Conservation (phyloP, 2,329 filamentous ascomycete species). For the Lasiodiplodia sp. region DNA sequence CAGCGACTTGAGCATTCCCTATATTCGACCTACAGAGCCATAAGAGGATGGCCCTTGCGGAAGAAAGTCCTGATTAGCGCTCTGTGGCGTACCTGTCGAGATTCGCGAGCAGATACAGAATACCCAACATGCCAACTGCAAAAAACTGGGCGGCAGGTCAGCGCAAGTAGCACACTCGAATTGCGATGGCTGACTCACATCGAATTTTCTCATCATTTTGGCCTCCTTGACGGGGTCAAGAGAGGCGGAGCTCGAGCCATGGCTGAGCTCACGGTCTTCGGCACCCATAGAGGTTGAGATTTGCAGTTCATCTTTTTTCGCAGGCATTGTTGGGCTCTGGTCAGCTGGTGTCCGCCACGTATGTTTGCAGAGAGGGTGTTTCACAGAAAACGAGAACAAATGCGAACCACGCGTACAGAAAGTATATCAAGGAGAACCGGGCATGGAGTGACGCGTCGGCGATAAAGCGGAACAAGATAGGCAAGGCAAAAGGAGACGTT, state of each 20-base stretch:
- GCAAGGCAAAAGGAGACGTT: neutral
- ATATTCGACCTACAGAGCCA: constrained; percentile 36
- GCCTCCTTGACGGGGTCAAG: constrained; percentile 28
- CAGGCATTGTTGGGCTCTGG: constrained; percentile 23
- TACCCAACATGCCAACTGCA: constrained; percentile 27
- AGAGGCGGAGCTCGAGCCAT: constrained; percentile 15
- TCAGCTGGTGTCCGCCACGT: constrained; percentile 11
- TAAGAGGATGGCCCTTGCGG: constrained; percentile 19
- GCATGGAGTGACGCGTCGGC: neutral
- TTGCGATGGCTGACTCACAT: neutral
- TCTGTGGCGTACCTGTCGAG: constrained; percentile 28
- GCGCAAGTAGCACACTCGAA: neutral
- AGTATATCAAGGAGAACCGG: neutral
- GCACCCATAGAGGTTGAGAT: constrained; percentile 5
- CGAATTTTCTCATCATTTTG: constrained; percentile 28
- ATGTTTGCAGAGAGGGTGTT: constrained; percentile 3
- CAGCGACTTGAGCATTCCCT: constrained; percentile 53
- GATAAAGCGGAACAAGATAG: neutral
- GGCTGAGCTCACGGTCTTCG: constrained; percentile 14
- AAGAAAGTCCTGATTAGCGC: constrained; percentile 1
- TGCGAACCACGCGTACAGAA: neutral
- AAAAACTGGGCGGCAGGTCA: constrained; percentile 9
- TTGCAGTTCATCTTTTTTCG: constrained; percentile 23
- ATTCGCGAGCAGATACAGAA: constrained; percentile 30
- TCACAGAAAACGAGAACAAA: constrained; percentile 17